Evolutionary conservation across 208 protist genomes (phyloP), one percentile per base, ranked within the genome.

Genomic region (Leptomonas pyrrhocoris): DNA sequence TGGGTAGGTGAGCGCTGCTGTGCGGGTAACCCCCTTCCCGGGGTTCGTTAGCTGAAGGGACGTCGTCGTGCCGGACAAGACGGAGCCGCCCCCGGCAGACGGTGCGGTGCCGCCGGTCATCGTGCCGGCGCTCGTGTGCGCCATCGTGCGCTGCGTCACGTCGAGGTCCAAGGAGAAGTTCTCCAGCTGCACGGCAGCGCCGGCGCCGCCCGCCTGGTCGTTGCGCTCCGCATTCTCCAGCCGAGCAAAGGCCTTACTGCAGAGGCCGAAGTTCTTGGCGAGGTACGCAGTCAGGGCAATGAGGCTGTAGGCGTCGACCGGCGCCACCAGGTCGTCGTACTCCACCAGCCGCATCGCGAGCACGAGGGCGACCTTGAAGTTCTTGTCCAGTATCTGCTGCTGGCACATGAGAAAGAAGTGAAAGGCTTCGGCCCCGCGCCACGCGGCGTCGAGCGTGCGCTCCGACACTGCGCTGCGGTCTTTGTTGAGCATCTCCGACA

Each of bases 381-480:
- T 95, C 31, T 80, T 79, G 30, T 89, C 68, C 31, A 92, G 42
- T 18, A 95, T 90, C 57, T 98, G 88, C 61, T 97, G 93, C 55
- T 96, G 85, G 40, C 90, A 94, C 42, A 98, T 80, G 13, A 98
- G 76, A 45, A 97, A 95, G 68, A 96, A 99, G 79, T 99, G 98
- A 78, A 94, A 98, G 18, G 97, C 98, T 83, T 99, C 96, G 6
- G 97, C 97, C 16, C 94, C 94, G 50, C 89, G 85, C 96, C 97
- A 98, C 15, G 94, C 86, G 19, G 88, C 88, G 68, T 97, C 93
- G 16, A 97, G 79, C 28, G 83, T 82, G 56, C 89, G 84, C 75
- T 96, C 89, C 34, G 81, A 73, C 55, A 81, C 88, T 30, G 85
- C 73, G 36, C 77, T 84, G 34, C 71, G 59, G 62, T 98, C 96